Base-by-base conservation (phyloP, 495 filamentous ascomycete genomes). In the Penicillium mononematosum region DNA sequence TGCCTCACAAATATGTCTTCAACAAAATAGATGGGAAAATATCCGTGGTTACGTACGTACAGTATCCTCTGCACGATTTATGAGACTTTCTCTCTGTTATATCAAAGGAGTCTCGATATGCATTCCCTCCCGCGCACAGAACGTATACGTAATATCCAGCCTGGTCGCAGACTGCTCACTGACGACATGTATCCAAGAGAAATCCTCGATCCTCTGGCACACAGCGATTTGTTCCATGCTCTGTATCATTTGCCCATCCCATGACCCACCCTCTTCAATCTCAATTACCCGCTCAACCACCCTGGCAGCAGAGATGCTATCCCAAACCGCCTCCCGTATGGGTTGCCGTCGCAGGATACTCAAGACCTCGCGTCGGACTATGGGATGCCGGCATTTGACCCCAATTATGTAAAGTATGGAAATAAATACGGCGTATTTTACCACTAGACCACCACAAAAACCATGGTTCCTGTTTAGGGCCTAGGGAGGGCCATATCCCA, bases 331-430 rank as follows among this genome's bases (percentile, higher is more conserved):
- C 58, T 72, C 70, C 42, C 60, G 66, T 25, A 68, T 62, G 5
- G 39, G 61, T 38, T 69, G 58, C 44, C 59, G 55, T 50, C 65
- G 59, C 63, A 72, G 57, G 17, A 72, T 65, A 44, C 45, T 27
- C 48, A 41, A 41, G 38, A 41, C 62, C 45, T 62, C 53, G 22
- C 68, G 68, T 39, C 66, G 64, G 42, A 69, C 52, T 2, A 31
- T 27, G 16, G 68, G 66, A 59, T 71, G 50, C 45, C 68, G 61
- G 52, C 68, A 71, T 60, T 71, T 71, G 50, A 25, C 57, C 46
- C 66, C 68, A 27, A 71, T 58, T 31, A 71, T 63, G 54, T 67
- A 71, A 22, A n/a, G n/a, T n/a, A n/a, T n/a, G n/a, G n/a, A n/a
- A n/a, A n/a, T n/a, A n/a, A n/a, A n/a, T n/a, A n/a, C n/a, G n/a